Base-by-base conservation (phyloP, 169 alveolate species). In the Neospora caninum region DNA sequence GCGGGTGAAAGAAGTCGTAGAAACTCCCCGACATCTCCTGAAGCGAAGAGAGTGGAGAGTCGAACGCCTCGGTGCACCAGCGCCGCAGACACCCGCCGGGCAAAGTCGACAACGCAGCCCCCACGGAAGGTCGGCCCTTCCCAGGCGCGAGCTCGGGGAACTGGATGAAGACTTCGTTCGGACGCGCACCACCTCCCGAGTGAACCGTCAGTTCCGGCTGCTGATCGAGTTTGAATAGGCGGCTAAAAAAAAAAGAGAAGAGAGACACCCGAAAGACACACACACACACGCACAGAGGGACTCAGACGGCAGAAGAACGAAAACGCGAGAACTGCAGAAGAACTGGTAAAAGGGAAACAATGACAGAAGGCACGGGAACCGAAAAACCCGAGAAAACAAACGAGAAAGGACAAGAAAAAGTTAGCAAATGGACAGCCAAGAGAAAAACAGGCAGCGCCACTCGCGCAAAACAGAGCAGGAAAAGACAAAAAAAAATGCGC, bases 191-290 rank as follows among this genome's bases (percentile, higher is more conserved):
- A 2, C 95, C 95, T 22, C 95, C 95, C 89, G 95, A 78, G 86
- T 93, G 91, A 16, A 93, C 91, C 39, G 95, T 93, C 80, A 93
- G 80, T 93, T 93, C 95, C 31, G 95, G 93, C 91, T 80, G 53
- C 45, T 93, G 95, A 45, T 93, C 95, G 9, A 93, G 93, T 16
- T 82, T 82, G 54, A 93, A 93, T 41, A 93, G 80, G 22, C 95
- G 92, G 70, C 95, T 93, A 93, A 78, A 54, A 45, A 69, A 54
- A 69, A 16, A 82, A 82, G n/a, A 54, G 13, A 34, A 34, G 54
- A 7, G 36, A 80, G 36, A 38, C 84, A 73, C 41, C 84, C 20
- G 42, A 6, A n/a, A n/a, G n/a, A n/a, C n/a, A n/a, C n/a, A 53
- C 43, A 20, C 39, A 31, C 91, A 64, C 73, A 64, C n/a, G 73